phyloP scores from a whole-genome alignment of 2,329 filamentous ascomycete genomes.

The Colletotrichum sp. region DNA sequence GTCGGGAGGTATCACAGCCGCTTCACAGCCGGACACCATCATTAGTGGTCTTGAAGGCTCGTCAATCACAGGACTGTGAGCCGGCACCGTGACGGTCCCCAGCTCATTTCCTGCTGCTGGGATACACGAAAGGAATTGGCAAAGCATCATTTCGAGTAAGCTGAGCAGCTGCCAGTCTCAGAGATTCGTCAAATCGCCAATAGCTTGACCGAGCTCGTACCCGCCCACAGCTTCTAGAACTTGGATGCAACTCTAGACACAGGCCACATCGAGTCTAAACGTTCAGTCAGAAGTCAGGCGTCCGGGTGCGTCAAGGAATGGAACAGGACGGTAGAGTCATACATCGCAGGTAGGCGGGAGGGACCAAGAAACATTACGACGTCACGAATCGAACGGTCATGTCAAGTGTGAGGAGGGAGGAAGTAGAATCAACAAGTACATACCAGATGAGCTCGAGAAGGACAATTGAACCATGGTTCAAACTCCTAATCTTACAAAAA shows the following conservation, averaged over 20 bases:
- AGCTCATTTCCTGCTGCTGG: background rate
- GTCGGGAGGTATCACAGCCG: background rate
- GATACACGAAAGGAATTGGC: background rate
- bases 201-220: background rate
- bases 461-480: background rate
- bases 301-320: background rate
- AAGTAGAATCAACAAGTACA: background rate
- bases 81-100: background rate
- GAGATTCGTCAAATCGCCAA: background rate
- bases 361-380: background rate
- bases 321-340: background rate
- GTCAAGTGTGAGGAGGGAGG: background rate
- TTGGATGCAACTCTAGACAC: background rate
- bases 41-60: background rate
- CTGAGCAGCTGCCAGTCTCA: background rate
- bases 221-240: background rate
- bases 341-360: background rate
- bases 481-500: background rate
- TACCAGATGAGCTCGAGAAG: background rate
- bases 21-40: background rate
- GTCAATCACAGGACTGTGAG: background rate
- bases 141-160: background rate
- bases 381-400: background rate
- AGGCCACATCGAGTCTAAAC: background rate
- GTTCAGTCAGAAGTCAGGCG: background rate